phyloP scores from a whole-genome alignment of 176 grass and related monocot species.

The Triticum timopheevii region DNA sequence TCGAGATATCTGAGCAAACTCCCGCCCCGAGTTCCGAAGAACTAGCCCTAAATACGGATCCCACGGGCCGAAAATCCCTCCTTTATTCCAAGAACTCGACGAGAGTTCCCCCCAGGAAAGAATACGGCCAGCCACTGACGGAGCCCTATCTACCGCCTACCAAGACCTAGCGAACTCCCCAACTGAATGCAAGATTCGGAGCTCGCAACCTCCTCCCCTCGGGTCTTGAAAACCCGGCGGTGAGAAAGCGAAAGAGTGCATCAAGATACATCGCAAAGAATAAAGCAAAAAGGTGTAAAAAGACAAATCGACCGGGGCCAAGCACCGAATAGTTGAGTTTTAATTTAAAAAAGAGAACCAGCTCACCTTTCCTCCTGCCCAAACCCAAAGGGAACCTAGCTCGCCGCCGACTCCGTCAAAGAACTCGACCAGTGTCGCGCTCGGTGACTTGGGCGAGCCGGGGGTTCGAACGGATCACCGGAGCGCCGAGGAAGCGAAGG shows the following conservation, averaged over 20 bases:
- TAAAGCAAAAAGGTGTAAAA: slow-evolving; percentile 38
- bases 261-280: slow-evolving; percentile 35
- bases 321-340: slow-evolving; percentile 14
- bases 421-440: slow-evolving; percentile 11
- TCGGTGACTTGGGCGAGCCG: not conserved
- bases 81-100: slow-evolving; percentile 15
- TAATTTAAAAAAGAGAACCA: slow-evolving; percentile 41
- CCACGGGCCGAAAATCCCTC: not conserved
- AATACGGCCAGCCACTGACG: slow-evolving; percentile 19
- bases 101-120: not conserved
- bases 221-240: slow-evolving; percentile 4
- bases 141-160: slow-evolving; percentile 18
- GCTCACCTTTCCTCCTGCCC: slow-evolving; percentile 35
- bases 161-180: slow-evolving; percentile 36
- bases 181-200: slow-evolving; percentile 30
- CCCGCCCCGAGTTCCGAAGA: not conserved
- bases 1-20: slow-evolving; percentile 11
- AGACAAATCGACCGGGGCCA: slow-evolving; percentile 8
- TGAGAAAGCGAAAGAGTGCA: slow-evolving; percentile 28
- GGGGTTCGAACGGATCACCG: slow-evolving; percentile 2
- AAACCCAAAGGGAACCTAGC: not conserved
- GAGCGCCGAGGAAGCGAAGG: not conserved
- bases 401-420: slow-evolving; percentile 27
- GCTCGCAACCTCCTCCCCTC: not conserved
- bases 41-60: not conserved